phyloP scores from a whole-genome alignment of 2,329 filamentous ascomycete genomes.

The Colletotrichum falcatum region DNA sequence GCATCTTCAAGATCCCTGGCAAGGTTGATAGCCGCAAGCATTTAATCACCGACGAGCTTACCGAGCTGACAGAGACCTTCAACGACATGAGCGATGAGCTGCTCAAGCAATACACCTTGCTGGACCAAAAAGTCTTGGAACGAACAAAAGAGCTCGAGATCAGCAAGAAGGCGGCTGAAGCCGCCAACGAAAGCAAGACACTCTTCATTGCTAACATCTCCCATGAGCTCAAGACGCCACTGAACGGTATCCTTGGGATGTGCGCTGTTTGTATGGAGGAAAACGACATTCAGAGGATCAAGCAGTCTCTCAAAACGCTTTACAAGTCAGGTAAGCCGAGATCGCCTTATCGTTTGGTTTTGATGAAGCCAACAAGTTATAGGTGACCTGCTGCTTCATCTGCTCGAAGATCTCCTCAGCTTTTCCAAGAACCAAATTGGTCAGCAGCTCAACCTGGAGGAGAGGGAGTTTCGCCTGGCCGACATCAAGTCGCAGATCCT shows the following conservation, averaged over 20 bases:
- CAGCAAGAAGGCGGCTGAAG: constrained; percentile 91
- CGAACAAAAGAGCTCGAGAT: constrained; percentile 87
- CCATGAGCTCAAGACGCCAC: constrained; percentile 88
- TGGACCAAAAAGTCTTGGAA: constrained; percentile 87
- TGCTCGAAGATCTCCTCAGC: constrained; percentile 89
- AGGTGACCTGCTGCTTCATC: constrained; percentile 82
- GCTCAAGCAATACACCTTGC: constrained; percentile 83
- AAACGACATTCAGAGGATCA: constrained; percentile 80
- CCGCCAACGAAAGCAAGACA: constrained; percentile 97
- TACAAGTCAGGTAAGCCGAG: constrained; percentile 76
- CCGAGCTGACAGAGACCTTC: constrained; percentile 85
- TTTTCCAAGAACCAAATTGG: constrained; percentile 97
- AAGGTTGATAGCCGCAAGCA: constrained; percentile 83
- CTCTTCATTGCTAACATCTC: constrained; percentile 97
- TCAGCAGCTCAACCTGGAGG: constrained; percentile 83
- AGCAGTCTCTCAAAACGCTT: constrained; percentile 86
- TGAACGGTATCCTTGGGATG: constrained; percentile 97
- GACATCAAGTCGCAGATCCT: constrained; percentile 86
- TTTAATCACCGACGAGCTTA: constrained; percentile 84
- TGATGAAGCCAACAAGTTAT: constrained; percentile 23
- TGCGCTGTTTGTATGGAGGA: constrained; percentile 94
- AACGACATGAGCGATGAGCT: constrained; percentile 96
- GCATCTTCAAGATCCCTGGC: constrained; percentile 84
- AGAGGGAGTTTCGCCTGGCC: constrained; percentile 86
- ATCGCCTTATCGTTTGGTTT: too few relatives aligned